Evolutionary conservation across 106 monocot genomes (phyloP).

Genomic region (Vanilla planifolia): DNA sequence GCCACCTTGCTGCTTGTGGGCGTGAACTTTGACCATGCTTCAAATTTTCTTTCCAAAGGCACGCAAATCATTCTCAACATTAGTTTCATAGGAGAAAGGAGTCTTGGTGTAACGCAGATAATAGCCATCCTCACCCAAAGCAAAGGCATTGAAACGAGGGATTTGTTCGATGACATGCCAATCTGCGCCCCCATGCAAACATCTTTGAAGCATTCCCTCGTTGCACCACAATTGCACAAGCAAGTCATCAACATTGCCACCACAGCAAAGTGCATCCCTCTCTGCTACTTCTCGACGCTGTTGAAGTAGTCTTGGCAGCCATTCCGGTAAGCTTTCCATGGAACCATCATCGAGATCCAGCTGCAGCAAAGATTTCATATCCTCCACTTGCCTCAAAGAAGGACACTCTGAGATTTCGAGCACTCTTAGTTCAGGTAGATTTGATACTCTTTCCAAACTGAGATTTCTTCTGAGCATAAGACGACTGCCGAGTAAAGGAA

Average conservation of each 20-base stretch:
- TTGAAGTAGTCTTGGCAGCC: slow-evolving; percentile 8
- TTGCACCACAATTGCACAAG: slow-evolving; percentile 9
- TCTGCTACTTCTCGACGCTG: not conserved
- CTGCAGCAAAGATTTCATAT: slow-evolving; percentile 1
- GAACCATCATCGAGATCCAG: slow-evolving; percentile 1
- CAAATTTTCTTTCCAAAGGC: too few relatives aligned
- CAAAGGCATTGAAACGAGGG: slow-evolving; percentile 8
- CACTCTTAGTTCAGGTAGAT: slow-evolving; percentile 6
- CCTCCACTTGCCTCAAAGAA: slow-evolving; percentile 5
- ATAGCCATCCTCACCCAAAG: not conserved
- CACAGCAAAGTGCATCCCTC: too few relatives aligned
- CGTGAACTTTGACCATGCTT: too few relatives aligned
- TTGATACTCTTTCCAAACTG: slow-evolving; percentile 1
- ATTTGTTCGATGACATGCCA: slow-evolving; percentile 26
- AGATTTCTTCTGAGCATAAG: not conserved
- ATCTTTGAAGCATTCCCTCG: slow-evolving; percentile 10
- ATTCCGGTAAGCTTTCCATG: slow-evolving; percentile 19
- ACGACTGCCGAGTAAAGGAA: not conserved
- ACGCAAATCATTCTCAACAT: too few relatives aligned
- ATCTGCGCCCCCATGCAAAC: slow-evolving; percentile 17
- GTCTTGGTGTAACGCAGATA: slow-evolving; percentile 21
- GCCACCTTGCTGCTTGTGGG: too few relatives aligned
- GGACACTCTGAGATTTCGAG: slow-evolving; percentile 1
- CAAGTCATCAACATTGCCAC: slow-evolving; percentile 3
- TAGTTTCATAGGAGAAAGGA: slow-evolving; percentile 24